Conservation (phyloP, 768 basidiomycete species). For the Rhodosporidiobolus sp. region DNA sequence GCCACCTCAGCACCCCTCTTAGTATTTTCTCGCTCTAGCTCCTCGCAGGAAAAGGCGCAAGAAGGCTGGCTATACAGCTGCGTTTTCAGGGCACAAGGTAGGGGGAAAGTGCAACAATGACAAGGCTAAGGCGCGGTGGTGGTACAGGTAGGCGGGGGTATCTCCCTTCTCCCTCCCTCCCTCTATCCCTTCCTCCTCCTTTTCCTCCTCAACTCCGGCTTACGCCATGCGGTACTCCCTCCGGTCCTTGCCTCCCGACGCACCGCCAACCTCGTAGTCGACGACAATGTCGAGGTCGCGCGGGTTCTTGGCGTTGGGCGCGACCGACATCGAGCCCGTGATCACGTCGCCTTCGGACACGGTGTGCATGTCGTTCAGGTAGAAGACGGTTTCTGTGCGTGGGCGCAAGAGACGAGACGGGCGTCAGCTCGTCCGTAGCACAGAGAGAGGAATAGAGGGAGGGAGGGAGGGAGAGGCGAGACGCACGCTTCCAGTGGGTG, state of each 20-base stretch:
- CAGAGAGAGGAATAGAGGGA: neutral
- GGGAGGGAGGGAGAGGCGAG: neutral
- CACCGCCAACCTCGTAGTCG: slow-evolving; percentile 60
- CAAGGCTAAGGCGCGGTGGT: too few relatives aligned
- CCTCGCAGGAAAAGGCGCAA: too few relatives aligned
- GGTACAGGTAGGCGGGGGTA: too few relatives aligned
- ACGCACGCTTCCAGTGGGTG: slow-evolving; percentile 51
- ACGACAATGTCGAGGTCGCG: slow-evolving; percentile 90
- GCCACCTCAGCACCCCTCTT: too few relatives aligned
- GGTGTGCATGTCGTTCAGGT: slow-evolving; percentile 75
- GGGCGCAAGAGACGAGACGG: neutral
- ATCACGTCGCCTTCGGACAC: slow-evolving; percentile 63
- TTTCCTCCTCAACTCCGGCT: too few relatives aligned
- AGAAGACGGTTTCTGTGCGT: slow-evolving; percentile 90
- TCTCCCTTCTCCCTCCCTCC: too few relatives aligned
- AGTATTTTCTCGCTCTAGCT: too few relatives aligned
- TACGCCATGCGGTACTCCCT: slow-evolving; percentile 39
- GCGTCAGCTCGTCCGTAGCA: neutral
- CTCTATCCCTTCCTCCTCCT: too few relatives aligned
- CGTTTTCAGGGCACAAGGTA: too few relatives aligned
- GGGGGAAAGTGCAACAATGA: too few relatives aligned
- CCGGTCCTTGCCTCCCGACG: slow-evolving; percentile 14
- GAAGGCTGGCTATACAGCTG: too few relatives aligned
- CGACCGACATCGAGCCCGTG: slow-evolving; percentile 67
- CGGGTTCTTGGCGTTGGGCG: slow-evolving; percentile 87